Conservation (phyloP, 2,329 filamentous ascomycete species). For the Fusarium brachygibbosum region DNA sequence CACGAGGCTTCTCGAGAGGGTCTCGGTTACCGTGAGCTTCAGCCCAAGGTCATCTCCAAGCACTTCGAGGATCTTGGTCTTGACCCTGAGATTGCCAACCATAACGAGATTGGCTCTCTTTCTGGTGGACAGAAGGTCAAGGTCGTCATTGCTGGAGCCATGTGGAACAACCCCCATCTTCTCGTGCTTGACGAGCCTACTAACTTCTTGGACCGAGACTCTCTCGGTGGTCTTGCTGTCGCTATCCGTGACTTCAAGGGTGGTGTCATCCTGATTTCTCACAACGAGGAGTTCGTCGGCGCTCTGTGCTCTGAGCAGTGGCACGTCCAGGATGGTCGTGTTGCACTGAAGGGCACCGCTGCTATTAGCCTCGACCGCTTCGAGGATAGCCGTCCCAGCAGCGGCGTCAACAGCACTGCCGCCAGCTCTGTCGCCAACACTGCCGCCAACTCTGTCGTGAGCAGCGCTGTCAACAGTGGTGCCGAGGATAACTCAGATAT, state of each 20-base stretch:
- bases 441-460: conserved; percentile 67
- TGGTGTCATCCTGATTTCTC: conserved; percentile 98
- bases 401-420: conserved; percentile 66
- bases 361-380: conserved; percentile 85
- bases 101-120: conserved; percentile 96
- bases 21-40: conserved; percentile 93
- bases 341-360: conserved; percentile 84
- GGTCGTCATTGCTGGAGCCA: conserved; percentile 93
- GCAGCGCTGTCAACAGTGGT: conserved; percentile 79
- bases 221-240: conserved; percentile 94
- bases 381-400: conserved; percentile 81
- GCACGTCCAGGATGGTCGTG: conserved; percentile 89
- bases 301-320: conserved; percentile 96
- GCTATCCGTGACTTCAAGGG: conserved; percentile 98
- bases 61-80: conserved; percentile 98
- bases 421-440: conserved; percentile 62
- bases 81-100: conserved; percentile 97
- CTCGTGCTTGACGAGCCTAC: conserved; percentile 98
- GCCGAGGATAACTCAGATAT: conserved; percentile 82
- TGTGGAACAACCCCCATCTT: conserved; percentile 99
- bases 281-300: conserved; percentile 99
- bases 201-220: conserved; percentile 99
- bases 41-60: conserved; percentile 94
- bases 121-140: conserved; percentile 99
- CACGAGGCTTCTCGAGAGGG: conserved; percentile 99